These are phyloP conservation scores for Colletotrichum truncatum DNA, from an alignment of 2,329 filamentous ascomycete species.

Conservation along the genomic window DNA sequence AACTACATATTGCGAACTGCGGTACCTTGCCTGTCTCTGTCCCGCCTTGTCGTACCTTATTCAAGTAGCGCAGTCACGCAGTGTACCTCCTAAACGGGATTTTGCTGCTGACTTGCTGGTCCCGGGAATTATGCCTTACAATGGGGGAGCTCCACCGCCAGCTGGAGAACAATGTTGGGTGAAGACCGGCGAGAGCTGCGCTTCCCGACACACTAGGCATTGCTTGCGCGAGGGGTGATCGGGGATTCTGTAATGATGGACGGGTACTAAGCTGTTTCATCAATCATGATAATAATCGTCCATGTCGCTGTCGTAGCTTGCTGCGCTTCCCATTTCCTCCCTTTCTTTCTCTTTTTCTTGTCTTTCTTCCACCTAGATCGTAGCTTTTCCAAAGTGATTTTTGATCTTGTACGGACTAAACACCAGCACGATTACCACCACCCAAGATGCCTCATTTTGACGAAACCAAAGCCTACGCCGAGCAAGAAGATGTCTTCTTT, in stretches of 20 bases:
- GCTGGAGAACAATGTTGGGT: not conserved
- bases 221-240: not conserved
- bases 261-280: not conserved
- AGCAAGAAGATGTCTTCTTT: constrained; percentile 56
- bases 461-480: constrained; percentile 48
- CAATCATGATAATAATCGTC: constrained; percentile 18
- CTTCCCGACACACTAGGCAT: constrained; percentile 9
- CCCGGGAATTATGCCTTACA: constrained; percentile 11
- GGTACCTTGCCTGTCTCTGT: not conserved
- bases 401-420: no score
- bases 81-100: no score
- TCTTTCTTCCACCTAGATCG: no score
- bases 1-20: not conserved
- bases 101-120: not conserved
- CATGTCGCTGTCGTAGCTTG: not conserved
- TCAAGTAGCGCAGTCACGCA: no score
- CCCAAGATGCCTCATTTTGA: constrained; percentile 40
- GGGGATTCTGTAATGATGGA: constrained; percentile 32
- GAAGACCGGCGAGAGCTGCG: constrained; percentile 22
- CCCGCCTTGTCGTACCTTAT: not conserved
- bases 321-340: not conserved
- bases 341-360: not conserved
- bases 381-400: no score
- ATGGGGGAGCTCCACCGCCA: constrained; percentile 1
- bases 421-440: no score